Evolutionary conservation across 2,329 filamentous ascomycete genomes (phyloP).

Genomic region (Alternaria viburni): DNA sequence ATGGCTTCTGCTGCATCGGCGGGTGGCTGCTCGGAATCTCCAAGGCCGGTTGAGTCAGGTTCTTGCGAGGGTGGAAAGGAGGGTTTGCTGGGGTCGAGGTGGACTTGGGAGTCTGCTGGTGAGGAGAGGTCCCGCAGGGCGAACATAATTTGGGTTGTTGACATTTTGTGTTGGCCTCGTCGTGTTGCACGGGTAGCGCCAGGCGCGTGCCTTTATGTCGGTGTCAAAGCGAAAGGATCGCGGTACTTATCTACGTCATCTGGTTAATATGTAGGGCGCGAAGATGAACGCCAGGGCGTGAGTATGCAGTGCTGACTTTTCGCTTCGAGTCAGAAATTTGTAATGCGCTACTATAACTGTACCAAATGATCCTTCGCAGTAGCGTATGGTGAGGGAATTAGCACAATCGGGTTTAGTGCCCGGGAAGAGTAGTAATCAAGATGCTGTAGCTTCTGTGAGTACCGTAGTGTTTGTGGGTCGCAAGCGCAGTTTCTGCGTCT

Average conservation of each 20-base stretch:
- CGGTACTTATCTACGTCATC: not conserved
- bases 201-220: not conserved
- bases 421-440: not conserved
- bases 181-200: too few relatives aligned
- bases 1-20: constrained; percentile 16
- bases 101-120: not conserved
- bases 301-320: not conserved
- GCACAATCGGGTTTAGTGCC: not conserved
- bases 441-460: not conserved
- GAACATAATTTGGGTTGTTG: not conserved
- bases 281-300: not conserved
- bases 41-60: not conserved
- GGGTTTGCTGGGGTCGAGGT: not conserved
- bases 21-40: not conserved
- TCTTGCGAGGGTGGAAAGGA: not conserved
- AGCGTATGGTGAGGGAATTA: not conserved
- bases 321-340: not conserved
- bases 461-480: not conserved
- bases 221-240: not conserved
- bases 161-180: not conserved
- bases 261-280: not conserved
- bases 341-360: not conserved
- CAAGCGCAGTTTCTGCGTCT: not conserved
- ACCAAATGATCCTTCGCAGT: not conserved
- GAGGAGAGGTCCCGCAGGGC: not conserved